phyloP scores from a whole-genome alignment of 345 rosid genomes.

The Passiflora organensis region DNA sequence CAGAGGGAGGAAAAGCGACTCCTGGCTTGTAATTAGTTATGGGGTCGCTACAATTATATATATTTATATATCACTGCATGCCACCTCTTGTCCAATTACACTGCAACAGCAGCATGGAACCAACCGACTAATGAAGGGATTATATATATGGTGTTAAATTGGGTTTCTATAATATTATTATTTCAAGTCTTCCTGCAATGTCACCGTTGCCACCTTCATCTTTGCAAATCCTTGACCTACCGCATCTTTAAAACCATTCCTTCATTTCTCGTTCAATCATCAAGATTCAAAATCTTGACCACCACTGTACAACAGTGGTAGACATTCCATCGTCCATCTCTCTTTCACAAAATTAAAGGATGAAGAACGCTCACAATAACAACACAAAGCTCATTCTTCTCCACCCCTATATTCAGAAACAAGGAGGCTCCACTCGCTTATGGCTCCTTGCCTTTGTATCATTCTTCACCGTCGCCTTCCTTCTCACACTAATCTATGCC shows the following conservation, averaged over 20 bases:
- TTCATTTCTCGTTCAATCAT: slow-evolving; percentile 20
- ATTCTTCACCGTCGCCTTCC: slow-evolving; percentile 74
- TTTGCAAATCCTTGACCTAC: slow-evolving; percentile 9
- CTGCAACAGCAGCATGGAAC: too few relatives aligned
- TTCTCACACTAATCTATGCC: slow-evolving; percentile 68
- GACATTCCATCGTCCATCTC: neutral
- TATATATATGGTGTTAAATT: neutral
- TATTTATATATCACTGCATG: too few relatives aligned
- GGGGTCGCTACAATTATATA: slow-evolving; percentile 34
- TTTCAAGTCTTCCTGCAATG: slow-evolving; percentile 14
- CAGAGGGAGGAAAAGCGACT: slow-evolving; percentile 66
- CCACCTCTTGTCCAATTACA: too few relatives aligned
- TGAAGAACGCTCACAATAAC: slow-evolving; percentile 56
- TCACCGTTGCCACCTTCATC: slow-evolving; percentile 31
- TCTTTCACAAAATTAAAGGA: slow-evolving; percentile 7
- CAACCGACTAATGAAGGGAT: too few relatives aligned
- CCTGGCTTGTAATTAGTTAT: slow-evolving; percentile 66
- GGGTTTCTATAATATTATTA: slow-evolving; percentile 2
- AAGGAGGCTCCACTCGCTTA: slow-evolving; percentile 66
- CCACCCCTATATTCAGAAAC: slow-evolving; percentile 86
- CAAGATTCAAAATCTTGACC: slow-evolving; percentile 27
- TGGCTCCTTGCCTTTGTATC: slow-evolving; percentile 84
- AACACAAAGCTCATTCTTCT: slow-evolving; percentile 88
- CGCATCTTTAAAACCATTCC: slow-evolving; percentile 33
- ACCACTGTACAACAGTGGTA: neutral